Base-by-base conservation (phyloP, 208 protist species). In the Acanthamoeba royreba region DNA sequence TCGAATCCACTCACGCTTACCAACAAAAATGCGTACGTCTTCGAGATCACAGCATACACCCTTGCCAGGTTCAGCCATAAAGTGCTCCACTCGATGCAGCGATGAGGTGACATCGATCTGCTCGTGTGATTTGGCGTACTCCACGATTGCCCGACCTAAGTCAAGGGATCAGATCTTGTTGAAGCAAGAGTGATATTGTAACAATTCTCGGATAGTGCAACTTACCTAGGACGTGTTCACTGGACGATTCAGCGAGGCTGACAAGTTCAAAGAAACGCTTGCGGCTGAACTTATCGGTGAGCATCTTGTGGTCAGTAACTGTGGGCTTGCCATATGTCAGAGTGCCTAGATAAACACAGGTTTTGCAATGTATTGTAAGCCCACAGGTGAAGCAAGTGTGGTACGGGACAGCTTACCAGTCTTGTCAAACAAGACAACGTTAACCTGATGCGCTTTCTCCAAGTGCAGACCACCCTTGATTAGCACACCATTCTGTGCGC, bases 391-490 rank as follows among this genome's bases (percentile, higher is more conserved):
- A 25, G 52, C 52, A 58, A 58, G 52, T 58, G 19, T 13, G 9
- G 9, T 55, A 55, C 9, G 49, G 19, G 49, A 9, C 9, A 25
- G 19, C 9, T 25, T 66, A 72, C 61, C 99, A 0, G 99, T 99
- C 96, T 99, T 99, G 96, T 99, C 99, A 49, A 99, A 99, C 33
- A 99, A 94, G 3, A 99, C 96, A 40, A 97, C 98, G 38, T 93
- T 97, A 0, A 98, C 94, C 46, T 96, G 81, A 45, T 97, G 96
- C 81, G 98, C 96, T 11, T 49, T 93, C 93, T 99, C 98, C 25
- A 99, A 97, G 31, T 96, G 95, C 11, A 87, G 92, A n/a, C 98
- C 98, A 35, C 61, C 61, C 46, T 86, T 86, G 40, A 86, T 52
- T 8, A 87, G 79, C 4, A 88, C 87, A 61, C 95, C 95, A 46